Percentiles rank a stretch among this genome's conserved stretches.
phyloP scores from a whole-genome alignment of 495 filamentous ascomycete genomes.

The Aspergillus wentii region DNA sequence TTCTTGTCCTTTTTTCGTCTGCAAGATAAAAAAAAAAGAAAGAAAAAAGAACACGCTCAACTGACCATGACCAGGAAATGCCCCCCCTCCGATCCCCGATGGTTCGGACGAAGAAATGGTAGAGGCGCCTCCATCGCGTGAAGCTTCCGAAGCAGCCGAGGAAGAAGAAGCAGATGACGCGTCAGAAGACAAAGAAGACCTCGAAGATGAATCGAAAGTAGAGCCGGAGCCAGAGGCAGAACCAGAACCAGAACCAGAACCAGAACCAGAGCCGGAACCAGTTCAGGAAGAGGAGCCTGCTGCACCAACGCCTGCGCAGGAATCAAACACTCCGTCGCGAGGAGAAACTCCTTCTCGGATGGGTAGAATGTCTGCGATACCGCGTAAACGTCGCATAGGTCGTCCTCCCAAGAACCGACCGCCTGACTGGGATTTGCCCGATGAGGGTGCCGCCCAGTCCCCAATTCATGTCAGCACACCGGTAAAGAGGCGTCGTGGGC shows the following conservation, averaged over 20 bases:
- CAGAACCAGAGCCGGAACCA: conserved; percentile 19
- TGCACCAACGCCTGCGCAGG: conserved; percentile 30
- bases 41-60: neutral
- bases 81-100: conserved; percentile 37
- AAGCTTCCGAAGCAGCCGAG: conserved; percentile 20
- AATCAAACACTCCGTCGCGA: conserved; percentile 33
- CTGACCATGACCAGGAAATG: conserved; percentile 32
- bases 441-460: conserved; percentile 50
- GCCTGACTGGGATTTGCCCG: conserved; percentile 64
- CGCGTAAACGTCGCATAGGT: conserved; percentile 75
- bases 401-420: conserved; percentile 81
- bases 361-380: conserved; percentile 46
- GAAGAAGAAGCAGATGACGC: neutral
- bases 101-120: conserved; percentile 46
- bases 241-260: conserved; percentile 27
- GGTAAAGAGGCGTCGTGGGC: conserved; percentile 61
- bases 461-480: conserved; percentile 54
- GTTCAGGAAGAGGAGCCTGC: conserved; percentile 27
- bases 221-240: conserved; percentile 17
- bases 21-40: neutral
- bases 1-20: neutral
- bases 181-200: conserved; percentile 17
- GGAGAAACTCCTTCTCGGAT: conserved; percentile 24
- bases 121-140: conserved; percentile 35
- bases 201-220: conserved; percentile 18